These are phyloP conservation scores for Macrophomina pseudophaseolina DNA, from an alignment of 2,329 filamentous ascomycete species.

Conservation along the genomic window DNA sequence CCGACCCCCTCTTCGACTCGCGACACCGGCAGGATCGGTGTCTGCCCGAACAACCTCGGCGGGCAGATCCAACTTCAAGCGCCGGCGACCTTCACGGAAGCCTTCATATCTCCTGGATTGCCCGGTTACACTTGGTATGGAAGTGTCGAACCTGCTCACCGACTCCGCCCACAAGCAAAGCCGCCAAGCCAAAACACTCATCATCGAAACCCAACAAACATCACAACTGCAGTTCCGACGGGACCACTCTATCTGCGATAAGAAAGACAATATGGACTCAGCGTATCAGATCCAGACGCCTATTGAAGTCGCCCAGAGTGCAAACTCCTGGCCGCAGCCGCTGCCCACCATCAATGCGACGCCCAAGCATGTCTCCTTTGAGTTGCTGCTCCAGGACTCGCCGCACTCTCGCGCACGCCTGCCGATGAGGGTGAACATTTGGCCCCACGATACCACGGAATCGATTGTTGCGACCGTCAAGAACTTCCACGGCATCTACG, in stretches of 20 bases:
- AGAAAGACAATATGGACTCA: constrained; percentile 19
- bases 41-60: constrained; percentile 14
- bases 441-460: constrained; percentile 93
- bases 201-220: constrained; percentile 18
- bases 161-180: constrained; percentile 28
- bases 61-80: constrained; percentile 11
- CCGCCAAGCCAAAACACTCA: constrained; percentile 13
- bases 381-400: constrained; percentile 71
- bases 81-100: constrained; percentile 12
- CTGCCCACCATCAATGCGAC: constrained; percentile 39
- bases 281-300: constrained; percentile 12
- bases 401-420: constrained; percentile 74
- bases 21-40: constrained; percentile 48
- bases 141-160: constrained; percentile 40
- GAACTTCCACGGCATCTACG: constrained; percentile 97
- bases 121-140: constrained; percentile 34
- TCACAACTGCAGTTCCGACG: constrained; percentile 9
- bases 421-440: constrained; percentile 89
- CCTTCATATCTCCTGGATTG: constrained; percentile 15
- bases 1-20: constrained; percentile 38
- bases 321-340: constrained; percentile 8
- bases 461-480: constrained; percentile 98
- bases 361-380: constrained; percentile 78
- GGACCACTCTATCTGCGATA: background rate
- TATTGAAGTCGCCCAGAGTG: constrained; percentile 1